Percentiles rank a stretch among this genome's conserved stretches.
Evolutionary conservation across 2,329 filamentous ascomycete genomes (phyloP).

Genomic region (Parascedosporium putredinis): DNA sequence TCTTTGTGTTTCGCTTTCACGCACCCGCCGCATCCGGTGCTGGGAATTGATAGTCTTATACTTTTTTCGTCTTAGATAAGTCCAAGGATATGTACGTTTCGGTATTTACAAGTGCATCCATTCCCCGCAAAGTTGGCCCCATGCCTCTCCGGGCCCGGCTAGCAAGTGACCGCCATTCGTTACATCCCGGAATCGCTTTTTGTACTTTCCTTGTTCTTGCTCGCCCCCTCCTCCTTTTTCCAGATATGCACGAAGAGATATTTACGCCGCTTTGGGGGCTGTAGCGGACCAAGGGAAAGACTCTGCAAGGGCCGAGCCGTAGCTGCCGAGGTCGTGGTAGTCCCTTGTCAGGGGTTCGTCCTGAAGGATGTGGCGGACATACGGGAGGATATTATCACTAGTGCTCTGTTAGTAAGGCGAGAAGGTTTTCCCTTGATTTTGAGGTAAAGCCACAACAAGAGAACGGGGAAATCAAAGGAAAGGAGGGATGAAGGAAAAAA

Average conservation of each 20-base stretch:
- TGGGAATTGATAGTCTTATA: too few relatives aligned
- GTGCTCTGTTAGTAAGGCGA: constrained; percentile 12
- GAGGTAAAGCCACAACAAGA: too few relatives aligned
- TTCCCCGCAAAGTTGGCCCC: too few relatives aligned
- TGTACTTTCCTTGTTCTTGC: background rate
- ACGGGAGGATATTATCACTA: constrained; percentile 27
- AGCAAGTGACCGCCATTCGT: too few relatives aligned
- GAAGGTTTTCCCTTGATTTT: too few relatives aligned
- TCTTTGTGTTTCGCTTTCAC: background rate
- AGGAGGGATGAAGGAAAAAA: background rate
- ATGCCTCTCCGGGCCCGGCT: too few relatives aligned
- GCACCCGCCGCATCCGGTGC: background rate
- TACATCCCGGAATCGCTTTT: too few relatives aligned
- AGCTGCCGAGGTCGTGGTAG: constrained; percentile 32
- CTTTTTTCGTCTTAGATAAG: too few relatives aligned
- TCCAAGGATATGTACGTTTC: too few relatives aligned
- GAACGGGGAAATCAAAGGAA: too few relatives aligned
- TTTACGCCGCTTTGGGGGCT: constrained; percentile 18
- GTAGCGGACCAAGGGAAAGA: constrained; percentile 35
- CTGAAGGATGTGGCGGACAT: constrained; percentile 35
- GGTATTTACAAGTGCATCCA: too few relatives aligned
- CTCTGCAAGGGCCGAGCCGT: constrained; percentile 31
- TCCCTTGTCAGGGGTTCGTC: constrained; percentile 33
- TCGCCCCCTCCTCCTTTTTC: background rate
- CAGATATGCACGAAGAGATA: too few relatives aligned